These are phyloP conservation scores for Solanum dulcamara DNA, from an alignment of 257 asterid genomes.

Conservation along the genomic window DNA sequence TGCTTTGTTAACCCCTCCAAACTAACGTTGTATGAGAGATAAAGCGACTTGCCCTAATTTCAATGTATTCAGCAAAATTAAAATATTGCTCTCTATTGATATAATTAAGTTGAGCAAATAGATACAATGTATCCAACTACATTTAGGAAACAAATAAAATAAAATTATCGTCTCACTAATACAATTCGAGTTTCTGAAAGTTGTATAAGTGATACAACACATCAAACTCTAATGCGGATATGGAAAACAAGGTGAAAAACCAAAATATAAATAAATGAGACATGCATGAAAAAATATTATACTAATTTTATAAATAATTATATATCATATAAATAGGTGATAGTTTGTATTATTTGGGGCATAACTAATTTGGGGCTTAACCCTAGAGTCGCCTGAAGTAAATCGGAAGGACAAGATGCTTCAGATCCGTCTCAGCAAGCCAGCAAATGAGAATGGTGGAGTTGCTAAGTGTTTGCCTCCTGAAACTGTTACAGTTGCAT, in stretches of 20 bases:
- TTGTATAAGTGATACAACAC: neutral
- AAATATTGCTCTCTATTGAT: neutral
- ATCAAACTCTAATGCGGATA: too few relatives aligned
- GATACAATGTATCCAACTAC: too few relatives aligned
- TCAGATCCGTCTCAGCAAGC: constrained; percentile 95
- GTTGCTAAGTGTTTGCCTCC: constrained; percentile 37
- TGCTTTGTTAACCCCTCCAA: too few relatives aligned
- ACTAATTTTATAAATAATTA: too few relatives aligned
- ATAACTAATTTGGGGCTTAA: neutral
- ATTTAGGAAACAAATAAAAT: too few relatives aligned
- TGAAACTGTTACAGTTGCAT: constrained; percentile 79
- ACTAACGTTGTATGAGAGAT: too few relatives aligned
- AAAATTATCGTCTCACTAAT: neutral
- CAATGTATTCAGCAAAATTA: neutral
- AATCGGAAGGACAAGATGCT: constrained; percentile 41
- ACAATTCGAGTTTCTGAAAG: neutral
- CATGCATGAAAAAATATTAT: too few relatives aligned
- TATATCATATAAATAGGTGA: neutral
- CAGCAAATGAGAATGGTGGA: constrained; percentile 59
- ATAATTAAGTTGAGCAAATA: neutral
- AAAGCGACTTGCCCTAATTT: neutral
- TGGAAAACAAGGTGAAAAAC: too few relatives aligned
- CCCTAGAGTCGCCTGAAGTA: neutral
- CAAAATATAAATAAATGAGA: too few relatives aligned
- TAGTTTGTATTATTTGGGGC: neutral